These are phyloP conservation scores for Diplosphaera chodatii DNA, from an alignment of 139 green algal species.

Conservation along the genomic window DNA sequence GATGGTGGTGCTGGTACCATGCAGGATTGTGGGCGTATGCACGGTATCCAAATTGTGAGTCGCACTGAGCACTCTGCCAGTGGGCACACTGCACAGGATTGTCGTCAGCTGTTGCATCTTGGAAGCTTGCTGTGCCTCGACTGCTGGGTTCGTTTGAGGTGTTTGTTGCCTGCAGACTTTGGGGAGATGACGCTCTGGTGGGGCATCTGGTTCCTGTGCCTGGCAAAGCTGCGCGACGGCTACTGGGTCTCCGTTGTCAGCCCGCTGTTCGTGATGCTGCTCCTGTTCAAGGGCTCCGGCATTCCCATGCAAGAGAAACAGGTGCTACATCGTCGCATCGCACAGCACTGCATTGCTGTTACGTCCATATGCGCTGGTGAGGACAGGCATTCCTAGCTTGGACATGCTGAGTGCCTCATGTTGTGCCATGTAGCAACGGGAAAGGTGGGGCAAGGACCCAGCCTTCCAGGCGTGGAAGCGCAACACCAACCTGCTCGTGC, in stretches of 20 bases:
- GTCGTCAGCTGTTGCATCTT: no score
- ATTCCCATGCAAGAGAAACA: slow-evolving; percentile 61
- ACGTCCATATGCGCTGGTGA: no score
- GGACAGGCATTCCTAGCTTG: no score
- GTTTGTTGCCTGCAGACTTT: slow-evolving; percentile 66
- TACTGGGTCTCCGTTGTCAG: slow-evolving; percentile 41
- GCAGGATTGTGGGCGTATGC: slow-evolving; percentile 64
- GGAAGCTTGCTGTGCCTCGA: no score
- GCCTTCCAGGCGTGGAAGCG: slow-evolving; percentile 52
- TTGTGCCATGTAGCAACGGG: slow-evolving; percentile 31
- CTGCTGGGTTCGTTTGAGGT: no score
- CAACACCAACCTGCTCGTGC: slow-evolving; percentile 49
- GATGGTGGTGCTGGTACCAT: background rate
- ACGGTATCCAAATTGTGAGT: slow-evolving; percentile 74
- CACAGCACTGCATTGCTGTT: no score
- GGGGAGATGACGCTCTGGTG: slow-evolving; percentile 70
- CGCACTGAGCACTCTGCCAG: background rate
- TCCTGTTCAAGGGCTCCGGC: slow-evolving; percentile 62
- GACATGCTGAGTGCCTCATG: slow-evolving; percentile 21
- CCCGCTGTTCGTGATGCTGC: slow-evolving; percentile 63
- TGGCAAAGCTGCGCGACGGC: background rate
- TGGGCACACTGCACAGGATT: no score
- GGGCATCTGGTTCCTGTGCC: slow-evolving; percentile 57
- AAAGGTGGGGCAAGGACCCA: slow-evolving; percentile 48
- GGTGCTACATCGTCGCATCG: no score